Conservation (phyloP, 2,329 filamentous ascomycete species). For the Arthrobotrys iridis region DNA sequence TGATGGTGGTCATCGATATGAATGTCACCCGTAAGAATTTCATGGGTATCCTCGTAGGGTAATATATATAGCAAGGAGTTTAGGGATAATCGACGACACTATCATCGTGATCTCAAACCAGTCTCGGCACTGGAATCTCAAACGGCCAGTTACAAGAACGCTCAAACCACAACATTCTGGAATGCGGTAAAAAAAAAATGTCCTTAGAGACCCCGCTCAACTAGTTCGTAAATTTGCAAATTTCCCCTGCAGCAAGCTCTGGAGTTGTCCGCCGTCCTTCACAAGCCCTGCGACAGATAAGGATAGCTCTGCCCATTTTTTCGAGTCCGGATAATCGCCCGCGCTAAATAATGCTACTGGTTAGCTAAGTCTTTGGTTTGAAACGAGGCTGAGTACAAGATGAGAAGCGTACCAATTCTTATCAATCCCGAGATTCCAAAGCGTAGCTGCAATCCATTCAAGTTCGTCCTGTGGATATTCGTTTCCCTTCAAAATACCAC, state of each 20-base stretch:
- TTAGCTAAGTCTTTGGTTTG: conserved; percentile 65
- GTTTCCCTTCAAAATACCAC: conserved; percentile 55
- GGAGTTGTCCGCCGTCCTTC: conserved; percentile 67
- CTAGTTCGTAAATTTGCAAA: conserved; percentile 58
- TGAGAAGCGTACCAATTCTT: conserved; percentile 56
- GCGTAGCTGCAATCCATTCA: conserved; percentile 74
- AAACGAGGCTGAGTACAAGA: not conserved
- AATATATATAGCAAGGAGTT: too few species aligned
- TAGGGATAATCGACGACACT: too few species aligned
- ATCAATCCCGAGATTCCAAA: conserved; percentile 58
- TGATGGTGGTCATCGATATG: not conserved
- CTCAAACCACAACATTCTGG: not conserved
- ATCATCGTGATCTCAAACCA: not conserved
- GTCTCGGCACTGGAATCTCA: not conserved
- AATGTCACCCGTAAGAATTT: not conserved
- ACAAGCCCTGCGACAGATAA: conserved; percentile 71
- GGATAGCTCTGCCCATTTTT: conserved; percentile 72
- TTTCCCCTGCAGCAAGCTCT: conserved; percentile 63
- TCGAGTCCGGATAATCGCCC: conserved; percentile 68
- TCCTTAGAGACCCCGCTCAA: not conserved
- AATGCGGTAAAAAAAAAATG: not conserved
- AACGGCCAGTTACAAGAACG: not conserved
- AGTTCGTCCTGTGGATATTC: conserved; percentile 74
- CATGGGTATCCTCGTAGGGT: not conserved
- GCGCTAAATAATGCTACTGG: conserved; percentile 72